These are phyloP conservation scores for Claviceps digitariae DNA, from an alignment of 2,329 filamentous ascomycete species.

Conservation along the genomic window DNA sequence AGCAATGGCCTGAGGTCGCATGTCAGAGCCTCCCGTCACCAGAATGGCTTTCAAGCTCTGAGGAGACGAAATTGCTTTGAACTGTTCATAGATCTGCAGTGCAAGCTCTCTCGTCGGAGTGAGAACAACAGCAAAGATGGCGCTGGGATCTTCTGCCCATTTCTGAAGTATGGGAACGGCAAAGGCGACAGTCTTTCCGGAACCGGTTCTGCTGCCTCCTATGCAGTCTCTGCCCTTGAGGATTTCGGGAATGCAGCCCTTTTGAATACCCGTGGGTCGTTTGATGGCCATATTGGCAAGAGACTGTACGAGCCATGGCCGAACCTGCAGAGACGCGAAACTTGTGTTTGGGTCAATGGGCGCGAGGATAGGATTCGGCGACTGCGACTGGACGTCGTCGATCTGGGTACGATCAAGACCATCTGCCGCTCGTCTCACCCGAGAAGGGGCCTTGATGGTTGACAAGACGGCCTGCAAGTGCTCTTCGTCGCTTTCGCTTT, in stretches of 20 bases:
- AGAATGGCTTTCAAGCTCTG: constrained; percentile 78
- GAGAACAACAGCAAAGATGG: constrained; percentile 78
- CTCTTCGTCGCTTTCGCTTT: constrained; percentile 18
- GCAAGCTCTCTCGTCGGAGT: constrained; percentile 88
- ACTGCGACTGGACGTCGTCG: constrained; percentile 10
- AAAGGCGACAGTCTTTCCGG: constrained; percentile 94
- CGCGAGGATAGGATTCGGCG: constrained; percentile 28
- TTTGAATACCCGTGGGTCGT: constrained; percentile 83
- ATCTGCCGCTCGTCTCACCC: constrained; percentile 30
- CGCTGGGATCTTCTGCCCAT: constrained; percentile 84
- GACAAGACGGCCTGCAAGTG: constrained; percentile 22
- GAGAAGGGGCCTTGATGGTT: constrained; percentile 37
- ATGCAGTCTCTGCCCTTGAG: constrained; percentile 87
- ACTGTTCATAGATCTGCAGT: constrained; percentile 90
- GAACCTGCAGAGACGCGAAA: constrained; percentile 60
- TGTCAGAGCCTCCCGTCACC: constrained; percentile 87
- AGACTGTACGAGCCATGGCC: constrained; percentile 79
- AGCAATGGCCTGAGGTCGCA: constrained; percentile 78
- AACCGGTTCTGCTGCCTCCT: constrained; percentile 86
- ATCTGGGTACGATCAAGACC: constrained; percentile 9
- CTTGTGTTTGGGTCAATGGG: constrained; percentile 44
- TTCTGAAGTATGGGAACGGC: constrained; percentile 86
- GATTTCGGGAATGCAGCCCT: constrained; percentile 84
- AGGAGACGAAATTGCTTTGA: constrained; percentile 80
- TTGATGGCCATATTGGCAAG: constrained; percentile 67